These are phyloP conservation scores for Nitzschia putrida DNA, from an alignment of 108 stramenopile genomes.

Conservation along the genomic window DNA sequence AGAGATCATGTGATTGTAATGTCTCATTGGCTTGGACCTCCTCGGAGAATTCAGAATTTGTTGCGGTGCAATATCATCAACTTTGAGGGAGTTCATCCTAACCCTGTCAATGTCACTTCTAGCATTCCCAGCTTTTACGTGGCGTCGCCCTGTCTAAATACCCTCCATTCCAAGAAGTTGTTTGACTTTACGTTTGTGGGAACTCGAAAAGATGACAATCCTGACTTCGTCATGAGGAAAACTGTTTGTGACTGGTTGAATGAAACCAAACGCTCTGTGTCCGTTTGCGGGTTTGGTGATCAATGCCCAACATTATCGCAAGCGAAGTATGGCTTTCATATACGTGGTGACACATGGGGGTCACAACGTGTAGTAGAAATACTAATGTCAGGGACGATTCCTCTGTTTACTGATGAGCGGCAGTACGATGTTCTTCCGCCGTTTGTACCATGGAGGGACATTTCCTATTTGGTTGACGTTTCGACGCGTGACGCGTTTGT, in stretches of 20 bases:
- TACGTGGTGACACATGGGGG: constrained; percentile 9
- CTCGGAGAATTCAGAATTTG: constrained; percentile 1
- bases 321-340: constrained; percentile 23
- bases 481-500: constrained; percentile 6
- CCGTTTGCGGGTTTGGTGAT: constrained; percentile 16
- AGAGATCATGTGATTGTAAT: constrained; percentile 25
- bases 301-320: constrained; percentile 22
- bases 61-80: constrained; percentile 23
- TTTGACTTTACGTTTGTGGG: constrained; percentile 27
- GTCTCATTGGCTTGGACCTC: constrained; percentile 20
- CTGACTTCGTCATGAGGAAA: constrained; percentile 4
- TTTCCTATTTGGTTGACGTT: constrained; percentile 19
- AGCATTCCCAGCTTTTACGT: constrained; percentile 19
- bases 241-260: constrained; percentile 27
- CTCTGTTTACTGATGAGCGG: constrained; percentile 16
- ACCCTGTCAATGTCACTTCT: neutral
- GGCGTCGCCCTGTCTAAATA: neutral
- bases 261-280: neutral
- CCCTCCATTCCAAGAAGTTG: constrained; percentile 5
- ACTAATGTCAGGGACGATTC: constrained; percentile 8
- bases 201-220: constrained; percentile 5
- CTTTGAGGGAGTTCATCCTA: constrained; percentile 15
- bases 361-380: constrained; percentile 20
- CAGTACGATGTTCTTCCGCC: constrained; percentile 24
- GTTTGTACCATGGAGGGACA: constrained; percentile 18